Evolutionary conservation across 306 rosid genomes (phyloP).

Genomic region (Trichosanthes truncata): DNA sequence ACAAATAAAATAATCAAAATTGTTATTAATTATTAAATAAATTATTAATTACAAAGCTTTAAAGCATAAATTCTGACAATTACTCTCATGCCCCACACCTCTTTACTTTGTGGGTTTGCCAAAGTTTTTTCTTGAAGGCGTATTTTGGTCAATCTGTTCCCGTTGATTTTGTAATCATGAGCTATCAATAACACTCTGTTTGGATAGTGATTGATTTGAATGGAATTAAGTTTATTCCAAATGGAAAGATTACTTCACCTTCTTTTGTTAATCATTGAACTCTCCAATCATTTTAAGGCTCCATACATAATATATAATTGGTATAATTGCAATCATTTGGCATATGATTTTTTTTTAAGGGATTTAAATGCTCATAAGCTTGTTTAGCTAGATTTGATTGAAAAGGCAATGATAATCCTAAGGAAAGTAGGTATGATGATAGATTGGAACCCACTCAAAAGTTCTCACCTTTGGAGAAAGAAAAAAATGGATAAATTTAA

Average conservation of each 20-base stretch:
- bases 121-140: neutral
- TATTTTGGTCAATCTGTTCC: neutral
- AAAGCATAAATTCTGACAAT: no score
- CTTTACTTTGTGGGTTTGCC: neutral
- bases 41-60: no score
- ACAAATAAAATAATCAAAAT: no score
- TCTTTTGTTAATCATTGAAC: neutral
- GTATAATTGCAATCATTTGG: slow-evolving; percentile 9
- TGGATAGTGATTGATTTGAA: neutral
- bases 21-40: no score
- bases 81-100: neutral
- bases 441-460: neutral
- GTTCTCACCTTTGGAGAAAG: neutral
- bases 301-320: neutral
- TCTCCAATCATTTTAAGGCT: neutral
- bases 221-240: neutral
- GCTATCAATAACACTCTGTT: neutral
- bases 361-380: neutral
- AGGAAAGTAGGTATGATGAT: slow-evolving; percentile 2
- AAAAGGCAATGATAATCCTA: neutral
- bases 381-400: neutral
- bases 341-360: neutral
- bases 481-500: neutral
- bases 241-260: neutral
- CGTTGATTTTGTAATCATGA: neutral